phyloP scores from a whole-genome alignment of 1,284 basidiomycete genomes.

The Phellinidium pouzarii region DNA sequence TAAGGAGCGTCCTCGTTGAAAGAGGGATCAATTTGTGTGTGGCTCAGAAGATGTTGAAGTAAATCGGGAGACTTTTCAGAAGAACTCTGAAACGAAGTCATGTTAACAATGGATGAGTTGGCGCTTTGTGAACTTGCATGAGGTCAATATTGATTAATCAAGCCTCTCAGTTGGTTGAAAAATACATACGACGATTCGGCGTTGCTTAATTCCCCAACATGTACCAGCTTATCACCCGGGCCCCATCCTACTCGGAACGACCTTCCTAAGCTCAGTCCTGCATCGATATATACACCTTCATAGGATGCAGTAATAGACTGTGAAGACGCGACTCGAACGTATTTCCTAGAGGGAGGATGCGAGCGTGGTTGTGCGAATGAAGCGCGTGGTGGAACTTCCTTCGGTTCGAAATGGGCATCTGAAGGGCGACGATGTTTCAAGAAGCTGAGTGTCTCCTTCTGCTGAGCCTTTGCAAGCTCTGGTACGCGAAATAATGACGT shows the following conservation, averaged over 20 bases:
- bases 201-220: slow-evolving; percentile 67
- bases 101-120: slow-evolving; percentile 50
- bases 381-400: slow-evolving; percentile 30
- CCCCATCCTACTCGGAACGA: slow-evolving; percentile 93
- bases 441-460: slow-evolving; percentile 35
- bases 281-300: slow-evolving; percentile 70
- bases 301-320: slow-evolving; percentile 56
- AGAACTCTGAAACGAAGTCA: slow-evolving; percentile 41
- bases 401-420: slow-evolving; percentile 57
- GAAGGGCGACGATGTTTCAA: slow-evolving; percentile 70
- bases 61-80: slow-evolving; percentile 37
- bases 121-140: slow-evolving; percentile 40
- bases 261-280: slow-evolving; percentile 79
- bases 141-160: slow-evolving; percentile 16
- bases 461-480: slow-evolving; percentile 56
- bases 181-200: slow-evolving; percentile 44
- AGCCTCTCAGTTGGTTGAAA: slow-evolving; percentile 6
- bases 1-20: slow-evolving; percentile 49
- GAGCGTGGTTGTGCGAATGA: slow-evolving; percentile 38
- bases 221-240: slow-evolving; percentile 69
- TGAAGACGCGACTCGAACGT: slow-evolving; percentile 58
- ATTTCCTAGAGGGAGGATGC: slow-evolving; percentile 64
- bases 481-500: slow-evolving; percentile 74
- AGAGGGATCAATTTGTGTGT: slow-evolving; percentile 59
- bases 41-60: slow-evolving; percentile 72